Base-by-base conservation (phyloP, 305 asterid genomes). In the Fraxinus baroniana region DNA sequence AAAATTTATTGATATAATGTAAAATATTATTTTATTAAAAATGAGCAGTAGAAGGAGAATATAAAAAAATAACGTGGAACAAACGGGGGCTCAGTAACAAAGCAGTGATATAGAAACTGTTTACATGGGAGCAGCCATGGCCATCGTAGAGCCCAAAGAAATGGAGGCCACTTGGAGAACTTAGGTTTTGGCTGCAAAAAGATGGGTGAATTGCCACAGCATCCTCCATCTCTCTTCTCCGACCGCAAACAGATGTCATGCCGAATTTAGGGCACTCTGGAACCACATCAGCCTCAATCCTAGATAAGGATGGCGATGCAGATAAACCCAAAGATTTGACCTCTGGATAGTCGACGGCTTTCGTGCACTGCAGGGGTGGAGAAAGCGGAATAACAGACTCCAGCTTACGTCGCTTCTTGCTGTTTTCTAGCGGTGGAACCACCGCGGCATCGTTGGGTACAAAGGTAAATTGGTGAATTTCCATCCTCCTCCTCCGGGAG, bases 141-240 rank as follows among this genome's bases (percentile, higher is more conserved):
- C 98, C 99, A 66, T 95, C 99, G 79, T 91, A 95, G 1, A 95
- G 96, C 2, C 98, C 98, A 39, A 83, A 94, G 83, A 90, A 94
- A 80, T 94, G 94, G 30, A 86, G 82, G 6, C 82, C 87, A 26
- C 60, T 17, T 0, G 85, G 85, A 12, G 2, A 83, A 80, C 80
- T 78, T 39, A 24, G n/a, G 20, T 73, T 80, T 15, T 15, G 81
- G 7, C 80, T 77, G 78, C 83, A 78, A 9, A 94, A 89, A 0
- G 85, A 86, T n/a, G 96, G 94, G 68, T 87, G 94, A 79, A 91
- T 84, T 0, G 98, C 92, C 0, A 95, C 96, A 0, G 97, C 91
- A 79, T 95, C 99, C 90, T 95, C 99, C 99, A 95, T 95, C 17
- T 95, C 99, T 55, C 97, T 83, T 18, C 99, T 86, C 86, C 98